Percentiles rank a stretch among this genome's conserved stretches.
phyloP scores from a whole-genome alignment of 2,329 filamentous ascomycete genomes.

The Cladophialophora yegresii region DNA sequence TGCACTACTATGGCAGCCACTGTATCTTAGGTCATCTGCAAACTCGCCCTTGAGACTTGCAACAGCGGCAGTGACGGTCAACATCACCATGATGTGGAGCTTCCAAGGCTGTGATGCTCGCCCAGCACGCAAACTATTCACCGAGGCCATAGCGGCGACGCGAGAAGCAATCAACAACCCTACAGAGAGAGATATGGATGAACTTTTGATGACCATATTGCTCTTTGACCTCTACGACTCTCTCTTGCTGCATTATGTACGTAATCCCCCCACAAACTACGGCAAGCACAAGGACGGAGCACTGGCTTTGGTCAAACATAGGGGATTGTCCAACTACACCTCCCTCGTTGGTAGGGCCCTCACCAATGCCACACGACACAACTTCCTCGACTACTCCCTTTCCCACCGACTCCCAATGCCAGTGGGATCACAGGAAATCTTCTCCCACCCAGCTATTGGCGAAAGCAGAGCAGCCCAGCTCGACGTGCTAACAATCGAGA shows the following conservation, averaged over 20 bases:
- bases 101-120: slow-evolving; percentile 28
- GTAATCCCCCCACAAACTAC: background rate
- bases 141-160: slow-evolving; percentile 30
- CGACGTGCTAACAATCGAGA: slow-evolving; percentile 23
- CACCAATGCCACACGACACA: slow-evolving; percentile 26
- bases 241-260: slow-evolving; percentile 31
- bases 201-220: slow-evolving; percentile 36
- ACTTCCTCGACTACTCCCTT: slow-evolving; percentile 29
- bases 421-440: slow-evolving; percentile 23
- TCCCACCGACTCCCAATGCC: slow-evolving; percentile 23
- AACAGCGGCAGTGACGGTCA: slow-evolving; percentile 35
- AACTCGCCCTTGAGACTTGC: slow-evolving; percentile 33
- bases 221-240: slow-evolving; percentile 37
- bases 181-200: slow-evolving; percentile 27
- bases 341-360: slow-evolving; percentile 23
- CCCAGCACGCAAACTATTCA: slow-evolving; percentile 29
- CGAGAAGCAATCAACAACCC: slow-evolving; percentile 31
- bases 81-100: slow-evolving; percentile 36
- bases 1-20: slow-evolving; percentile 31
- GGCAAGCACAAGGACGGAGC: slow-evolving; percentile 35
- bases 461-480: slow-evolving; percentile 23
- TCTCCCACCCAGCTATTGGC: slow-evolving; percentile 24
- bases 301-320: slow-evolving; percentile 34
- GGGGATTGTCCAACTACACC: slow-evolving; percentile 26
- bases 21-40: slow-evolving; percentile 25